Conservation (phyloP, 108 stramenopile genomes). For the Schizochytrium sp. region DNA sequence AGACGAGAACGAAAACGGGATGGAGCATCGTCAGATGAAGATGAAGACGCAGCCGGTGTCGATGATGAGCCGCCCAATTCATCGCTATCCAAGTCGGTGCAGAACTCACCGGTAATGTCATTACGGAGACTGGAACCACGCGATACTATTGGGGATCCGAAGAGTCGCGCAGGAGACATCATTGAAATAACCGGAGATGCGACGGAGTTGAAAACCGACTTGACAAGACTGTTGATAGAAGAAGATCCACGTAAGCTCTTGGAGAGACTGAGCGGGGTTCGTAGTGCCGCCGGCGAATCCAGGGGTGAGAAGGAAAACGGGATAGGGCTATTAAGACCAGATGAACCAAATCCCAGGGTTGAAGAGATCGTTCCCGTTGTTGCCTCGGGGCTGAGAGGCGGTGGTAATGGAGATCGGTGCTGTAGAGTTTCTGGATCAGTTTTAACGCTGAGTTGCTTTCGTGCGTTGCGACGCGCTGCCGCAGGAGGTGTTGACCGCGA, state of each 20-base stretch:
- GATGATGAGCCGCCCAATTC: background rate
- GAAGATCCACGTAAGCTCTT: background rate
- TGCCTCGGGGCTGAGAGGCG: constrained; percentile 34
- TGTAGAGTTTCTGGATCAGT: constrained; percentile 10
- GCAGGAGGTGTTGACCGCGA: background rate
- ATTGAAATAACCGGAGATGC: constrained; percentile 20
- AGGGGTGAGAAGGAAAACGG: constrained; percentile 7
- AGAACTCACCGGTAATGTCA: background rate
- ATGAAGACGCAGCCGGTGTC: background rate
- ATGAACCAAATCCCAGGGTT: background rate
- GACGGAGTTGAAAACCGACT: constrained; percentile 9
- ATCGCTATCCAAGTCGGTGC: background rate
- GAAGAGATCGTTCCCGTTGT: background rate
- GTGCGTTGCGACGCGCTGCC: background rate
- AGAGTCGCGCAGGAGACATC: constrained; percentile 40
- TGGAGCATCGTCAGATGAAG: too few species aligned
- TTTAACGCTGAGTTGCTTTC: constrained; percentile 18
- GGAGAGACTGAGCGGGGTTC: constrained; percentile 17
- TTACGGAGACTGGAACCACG: background rate
- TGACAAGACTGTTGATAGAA: constrained; percentile 27
- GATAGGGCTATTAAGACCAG: background rate
- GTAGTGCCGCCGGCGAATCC: background rate
- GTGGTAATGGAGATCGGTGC: background rate
- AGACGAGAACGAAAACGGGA: background rate
- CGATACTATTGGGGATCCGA: background rate